A percentile compares a stretch with the other conserved stretches of the same genome.
Evolutionary conservation across 192 early-diverging fungal species (phyloP).

Genomic region (Backusella tuberculispora): DNA sequence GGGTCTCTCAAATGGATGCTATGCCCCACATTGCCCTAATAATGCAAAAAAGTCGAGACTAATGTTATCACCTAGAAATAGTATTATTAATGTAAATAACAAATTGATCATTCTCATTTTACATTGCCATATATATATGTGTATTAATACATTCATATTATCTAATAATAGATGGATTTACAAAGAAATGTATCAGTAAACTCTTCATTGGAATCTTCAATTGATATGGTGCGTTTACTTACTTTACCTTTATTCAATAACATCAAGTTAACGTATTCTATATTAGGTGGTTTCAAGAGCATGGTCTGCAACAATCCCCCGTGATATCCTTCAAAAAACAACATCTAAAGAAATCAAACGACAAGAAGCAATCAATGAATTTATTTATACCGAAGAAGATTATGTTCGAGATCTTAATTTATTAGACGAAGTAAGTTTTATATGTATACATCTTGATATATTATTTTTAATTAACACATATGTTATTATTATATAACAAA

Average conservation of each 20-base stretch:
- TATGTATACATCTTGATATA: neutral
- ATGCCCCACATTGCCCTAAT: slow-evolving; percentile 36
- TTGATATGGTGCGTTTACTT: slow-evolving; percentile 21
- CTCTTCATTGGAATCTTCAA: slow-evolving; percentile 30
- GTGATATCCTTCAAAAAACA: slow-evolving; percentile 68
- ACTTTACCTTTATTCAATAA: neutral
- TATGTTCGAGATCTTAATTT: slow-evolving; percentile 89
- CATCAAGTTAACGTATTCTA: neutral
- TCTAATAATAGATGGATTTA: neutral
- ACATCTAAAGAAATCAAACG: slow-evolving; percentile 76
- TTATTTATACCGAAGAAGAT: slow-evolving; percentile 90
- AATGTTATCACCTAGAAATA: slow-evolving; percentile 8
- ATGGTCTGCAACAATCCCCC: slow-evolving; percentile 81
- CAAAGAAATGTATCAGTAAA: slow-evolving; percentile 34
- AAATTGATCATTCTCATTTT: neutral
- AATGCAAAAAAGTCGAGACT: neutral
- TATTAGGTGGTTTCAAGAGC: slow-evolving; percentile 33
- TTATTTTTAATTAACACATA: neutral
- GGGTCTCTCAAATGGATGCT: slow-evolving; percentile 15
- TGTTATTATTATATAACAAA: neutral
- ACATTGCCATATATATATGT: neutral
- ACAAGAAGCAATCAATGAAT: slow-evolving; percentile 96
- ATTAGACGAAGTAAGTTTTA: slow-evolving; percentile 54
- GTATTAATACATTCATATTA: neutral
- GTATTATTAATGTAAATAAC: neutral